These are phyloP conservation scores for Alternaria tenuissima DNA, from an alignment of 2,329 filamentous ascomycete genomes.

Conservation along the genomic window DNA sequence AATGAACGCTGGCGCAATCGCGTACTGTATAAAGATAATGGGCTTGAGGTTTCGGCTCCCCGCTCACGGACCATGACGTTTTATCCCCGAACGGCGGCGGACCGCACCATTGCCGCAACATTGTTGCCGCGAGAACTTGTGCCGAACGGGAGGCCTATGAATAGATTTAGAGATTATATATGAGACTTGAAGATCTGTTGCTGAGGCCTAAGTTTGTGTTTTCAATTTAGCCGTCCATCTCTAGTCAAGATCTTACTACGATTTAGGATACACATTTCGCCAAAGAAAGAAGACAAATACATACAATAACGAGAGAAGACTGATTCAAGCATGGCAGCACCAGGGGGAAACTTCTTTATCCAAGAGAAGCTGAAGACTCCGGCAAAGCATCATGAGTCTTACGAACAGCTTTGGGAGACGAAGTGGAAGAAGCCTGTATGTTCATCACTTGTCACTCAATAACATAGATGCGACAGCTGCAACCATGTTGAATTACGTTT, in stretches of 20 bases:
- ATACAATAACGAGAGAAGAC: background rate
- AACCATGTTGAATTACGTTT: background rate
- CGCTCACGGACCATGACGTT: constrained; percentile 10
- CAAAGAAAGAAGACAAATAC: background rate
- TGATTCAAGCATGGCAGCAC: constrained; percentile 50
- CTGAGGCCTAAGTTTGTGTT: background rate
- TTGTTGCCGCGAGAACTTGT: background rate
- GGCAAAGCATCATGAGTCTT: constrained; percentile 58
- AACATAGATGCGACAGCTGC: background rate
- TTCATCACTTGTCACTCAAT: background rate
- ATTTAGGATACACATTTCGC: background rate
- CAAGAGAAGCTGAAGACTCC: constrained; percentile 54
- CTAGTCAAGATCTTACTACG: background rate
- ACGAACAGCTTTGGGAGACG: constrained; percentile 69
- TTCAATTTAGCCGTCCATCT: background rate
- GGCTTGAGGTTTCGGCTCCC: constrained; percentile 20
- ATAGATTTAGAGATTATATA: background rate
- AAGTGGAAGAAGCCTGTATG: constrained; percentile 75
- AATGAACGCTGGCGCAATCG: background rate
- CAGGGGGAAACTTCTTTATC: constrained; percentile 56
- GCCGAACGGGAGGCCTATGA: constrained; percentile 2
- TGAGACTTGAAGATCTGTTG: background rate
- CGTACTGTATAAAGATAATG: background rate
- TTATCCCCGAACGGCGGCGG: constrained; percentile 3
- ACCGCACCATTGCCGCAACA: constrained; percentile 11